A percentile compares a stretch with the other conserved stretches of the same genome.
Conservation (phyloP, 495 filamentous ascomycete species). For the Penicillium atrosanguineum region DNA sequence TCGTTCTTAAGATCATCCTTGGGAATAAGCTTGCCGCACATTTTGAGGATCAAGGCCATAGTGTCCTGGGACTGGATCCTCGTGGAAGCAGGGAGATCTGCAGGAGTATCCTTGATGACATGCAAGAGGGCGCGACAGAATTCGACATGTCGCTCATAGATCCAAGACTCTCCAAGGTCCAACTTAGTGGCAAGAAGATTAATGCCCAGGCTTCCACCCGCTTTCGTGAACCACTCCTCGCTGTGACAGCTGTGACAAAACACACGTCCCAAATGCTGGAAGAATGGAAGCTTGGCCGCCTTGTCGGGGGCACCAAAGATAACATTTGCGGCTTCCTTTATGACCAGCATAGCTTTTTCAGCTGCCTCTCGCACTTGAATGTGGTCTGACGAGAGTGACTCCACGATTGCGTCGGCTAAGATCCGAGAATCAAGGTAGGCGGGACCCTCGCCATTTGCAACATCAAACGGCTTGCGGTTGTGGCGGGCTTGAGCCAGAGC, state of each 20-base stretch:
- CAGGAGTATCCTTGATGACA: conserved; percentile 95
- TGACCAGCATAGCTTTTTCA: conserved; percentile 67
- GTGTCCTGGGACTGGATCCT: conserved; percentile 77
- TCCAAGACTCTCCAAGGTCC: conserved; percentile 79
- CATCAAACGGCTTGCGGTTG: conserved; percentile 71
- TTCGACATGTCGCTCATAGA: conserved; percentile 75
- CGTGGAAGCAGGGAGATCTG: conserved; percentile 85
- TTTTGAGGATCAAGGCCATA: conserved; percentile 69
- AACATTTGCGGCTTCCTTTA: conserved; percentile 71
- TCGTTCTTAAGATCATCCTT: conserved; percentile 73
- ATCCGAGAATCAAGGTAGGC: conserved; percentile 80
- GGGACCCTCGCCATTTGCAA: conserved; percentile 79
- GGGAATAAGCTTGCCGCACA: conserved; percentile 68
- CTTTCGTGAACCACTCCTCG: conserved; percentile 97
- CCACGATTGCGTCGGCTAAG: conserved; percentile 82
- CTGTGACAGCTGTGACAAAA: conserved; percentile 95
- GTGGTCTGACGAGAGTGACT: conserved; percentile 82
- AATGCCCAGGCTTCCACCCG: conserved; percentile 87
- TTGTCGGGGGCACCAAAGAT: conserved; percentile 76
- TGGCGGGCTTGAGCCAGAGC: conserved; percentile 74
- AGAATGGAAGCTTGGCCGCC: conserved; percentile 73
- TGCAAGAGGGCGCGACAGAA: conserved; percentile 86
- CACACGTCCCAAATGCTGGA: conserved; percentile 69
- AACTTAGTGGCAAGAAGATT: conserved; percentile 75
- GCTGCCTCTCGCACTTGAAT: conserved; percentile 78